These are phyloP conservation scores for Sporothrix variecibatus DNA, from an alignment of 2,329 filamentous ascomycete species.

Conservation along the genomic window DNA sequence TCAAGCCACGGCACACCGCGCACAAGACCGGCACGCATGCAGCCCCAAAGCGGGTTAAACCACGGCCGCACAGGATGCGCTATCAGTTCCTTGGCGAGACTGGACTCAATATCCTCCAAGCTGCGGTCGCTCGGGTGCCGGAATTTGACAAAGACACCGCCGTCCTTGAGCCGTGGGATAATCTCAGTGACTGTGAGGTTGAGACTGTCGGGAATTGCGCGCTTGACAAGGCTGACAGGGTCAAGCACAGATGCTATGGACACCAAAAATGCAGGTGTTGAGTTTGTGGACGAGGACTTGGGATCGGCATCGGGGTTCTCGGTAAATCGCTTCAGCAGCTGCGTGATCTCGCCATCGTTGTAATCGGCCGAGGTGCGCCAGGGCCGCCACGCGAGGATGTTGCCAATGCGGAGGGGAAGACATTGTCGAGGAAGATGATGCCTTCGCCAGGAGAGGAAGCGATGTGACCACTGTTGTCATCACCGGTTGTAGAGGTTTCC, in stretches of 20 bases:
- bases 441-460: slow-evolving; percentile 73
- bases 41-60: slow-evolving; percentile 77
- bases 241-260: slow-evolving; percentile 39
- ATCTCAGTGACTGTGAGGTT: slow-evolving; percentile 76
- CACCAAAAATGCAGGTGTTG: background rate
- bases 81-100: slow-evolving; percentile 63
- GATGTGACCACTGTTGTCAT: slow-evolving; percentile 79
- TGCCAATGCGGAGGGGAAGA: slow-evolving; percentile 74
- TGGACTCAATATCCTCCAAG: slow-evolving; percentile 48
- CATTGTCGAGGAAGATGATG: slow-evolving; percentile 87
- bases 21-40: slow-evolving; percentile 71
- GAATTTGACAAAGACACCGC: slow-evolving; percentile 91
- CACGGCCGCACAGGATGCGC: slow-evolving; percentile 78
- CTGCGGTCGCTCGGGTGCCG: slow-evolving; percentile 49
- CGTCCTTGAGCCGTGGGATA: slow-evolving; percentile 82
- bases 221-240: slow-evolving; percentile 56
- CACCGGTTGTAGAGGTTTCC: slow-evolving; percentile 53
- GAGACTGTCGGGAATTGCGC: slow-evolving; percentile 63
- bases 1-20: slow-evolving; percentile 90
- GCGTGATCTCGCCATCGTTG: slow-evolving; percentile 49
- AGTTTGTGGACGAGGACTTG: background rate
- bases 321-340: slow-evolving; percentile 55
- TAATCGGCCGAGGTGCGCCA: slow-evolving; percentile 43
- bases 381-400: slow-evolving; percentile 46
- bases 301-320: slow-evolving; percentile 49